Evolutionary conservation across 768 basidiomycete genomes (phyloP).

Genomic region (Termitomyces sp.): DNA sequence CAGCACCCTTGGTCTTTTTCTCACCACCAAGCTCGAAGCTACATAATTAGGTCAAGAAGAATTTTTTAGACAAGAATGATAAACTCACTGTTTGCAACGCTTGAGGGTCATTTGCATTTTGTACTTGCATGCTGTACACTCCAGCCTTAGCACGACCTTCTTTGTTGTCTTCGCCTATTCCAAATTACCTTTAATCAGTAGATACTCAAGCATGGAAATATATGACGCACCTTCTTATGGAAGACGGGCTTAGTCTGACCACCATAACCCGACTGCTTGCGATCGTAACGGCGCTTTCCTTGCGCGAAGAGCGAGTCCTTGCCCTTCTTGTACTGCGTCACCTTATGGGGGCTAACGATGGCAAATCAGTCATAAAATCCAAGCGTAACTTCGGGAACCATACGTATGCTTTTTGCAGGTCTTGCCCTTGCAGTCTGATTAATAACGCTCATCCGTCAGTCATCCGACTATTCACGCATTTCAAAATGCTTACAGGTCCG

Average conservation of each 20-base stretch:
- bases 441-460: conserved; percentile 4
- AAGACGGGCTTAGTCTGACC: conserved; percentile 99
- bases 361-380: neutral
- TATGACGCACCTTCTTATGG: conserved; percentile 89
- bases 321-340: conserved; percentile 99
- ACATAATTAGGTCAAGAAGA: conserved; percentile 2
- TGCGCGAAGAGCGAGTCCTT: conserved; percentile 97
- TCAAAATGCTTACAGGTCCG: conserved; percentile 77
- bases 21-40: conserved; percentile 99
- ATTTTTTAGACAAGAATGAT: neutral
- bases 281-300: conserved; percentile 99
- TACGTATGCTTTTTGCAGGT: conserved; percentile 97
- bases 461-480: neutral
- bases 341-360: conserved; percentile 86
- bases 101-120: conserved; percentile 96
- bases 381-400: conserved; percentile 21
- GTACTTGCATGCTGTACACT: conserved; percentile 98
- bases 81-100: conserved; percentile 95
- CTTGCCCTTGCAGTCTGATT: conserved; percentile 90
- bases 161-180: conserved; percentile 93
- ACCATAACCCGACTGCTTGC: conserved; percentile 98
- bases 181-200: neutral
- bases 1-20: conserved; percentile 99
- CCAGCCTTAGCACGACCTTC: conserved; percentile 97
- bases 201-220: neutral